Conservation (phyloP, 805 yeast genomes). For the Limtongia smithiae region DNA sequence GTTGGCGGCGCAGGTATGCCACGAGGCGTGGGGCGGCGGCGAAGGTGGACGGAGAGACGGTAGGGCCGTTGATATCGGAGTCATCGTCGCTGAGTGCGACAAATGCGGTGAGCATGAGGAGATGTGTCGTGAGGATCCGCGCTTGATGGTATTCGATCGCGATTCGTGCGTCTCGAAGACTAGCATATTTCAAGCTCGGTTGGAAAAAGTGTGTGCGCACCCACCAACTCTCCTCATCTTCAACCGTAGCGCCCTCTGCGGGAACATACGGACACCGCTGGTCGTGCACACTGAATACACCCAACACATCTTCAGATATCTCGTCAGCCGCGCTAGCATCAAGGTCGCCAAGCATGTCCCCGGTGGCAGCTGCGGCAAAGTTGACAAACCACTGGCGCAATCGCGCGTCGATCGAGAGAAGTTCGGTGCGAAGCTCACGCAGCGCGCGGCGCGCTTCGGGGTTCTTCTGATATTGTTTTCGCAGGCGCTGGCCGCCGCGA, state of each 20-base stretch:
- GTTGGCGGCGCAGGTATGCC: background rate
- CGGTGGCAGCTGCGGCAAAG: background rate
- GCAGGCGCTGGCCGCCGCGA: background rate
- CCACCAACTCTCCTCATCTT: slow-evolving; percentile 10
- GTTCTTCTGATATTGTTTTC: background rate
- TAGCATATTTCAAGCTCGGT: slow-evolving; percentile 2
- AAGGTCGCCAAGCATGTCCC: background rate
- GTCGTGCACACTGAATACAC: too few relatives aligned
- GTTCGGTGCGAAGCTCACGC: background rate
- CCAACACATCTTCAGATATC: too few relatives aligned
- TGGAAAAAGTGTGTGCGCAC: slow-evolving; percentile 12
- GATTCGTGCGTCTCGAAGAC: slow-evolving; percentile 4
- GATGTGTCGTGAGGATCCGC: slow-evolving; percentile 1
- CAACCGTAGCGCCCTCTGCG: background rate
- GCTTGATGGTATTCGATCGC: background rate
- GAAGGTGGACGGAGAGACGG: too few relatives aligned
- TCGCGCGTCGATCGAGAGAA: slow-evolving; percentile 2
- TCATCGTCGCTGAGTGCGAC: background rate
- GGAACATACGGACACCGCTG: too few relatives aligned
- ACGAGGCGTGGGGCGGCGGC: background rate
- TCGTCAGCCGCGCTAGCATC: too few relatives aligned
- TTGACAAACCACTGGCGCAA: slow-evolving; percentile 1
- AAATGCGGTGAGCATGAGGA: background rate
- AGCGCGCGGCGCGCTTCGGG: background rate
- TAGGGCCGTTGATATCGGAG: too few relatives aligned